phyloP scores from a whole-genome alignment of 2,329 filamentous ascomycete species.

The Bipolaris sorokiniana region DNA sequence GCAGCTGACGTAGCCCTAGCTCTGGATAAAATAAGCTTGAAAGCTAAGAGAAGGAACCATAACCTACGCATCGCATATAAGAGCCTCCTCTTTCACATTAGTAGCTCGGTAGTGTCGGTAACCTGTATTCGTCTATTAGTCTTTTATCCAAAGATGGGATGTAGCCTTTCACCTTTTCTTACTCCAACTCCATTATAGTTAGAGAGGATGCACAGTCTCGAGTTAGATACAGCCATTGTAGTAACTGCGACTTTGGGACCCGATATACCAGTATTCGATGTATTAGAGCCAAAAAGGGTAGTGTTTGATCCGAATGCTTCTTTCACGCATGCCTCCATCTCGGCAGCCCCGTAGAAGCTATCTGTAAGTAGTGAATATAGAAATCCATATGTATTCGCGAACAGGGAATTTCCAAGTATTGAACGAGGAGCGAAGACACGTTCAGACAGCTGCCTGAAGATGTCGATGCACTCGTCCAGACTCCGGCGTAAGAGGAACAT shows the following conservation, averaged over 20 bases:
- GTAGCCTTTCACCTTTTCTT: slow-evolving; percentile 10
- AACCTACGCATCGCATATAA: slow-evolving; percentile 18
- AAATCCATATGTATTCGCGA: slow-evolving; percentile 41
- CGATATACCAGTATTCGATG: slow-evolving; percentile 2
- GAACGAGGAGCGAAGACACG: slow-evolving; percentile 10
- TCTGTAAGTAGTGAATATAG: slow-evolving; percentile 15
- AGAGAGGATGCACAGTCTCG: slow-evolving; percentile 20
- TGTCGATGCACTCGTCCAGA: slow-evolving; percentile 13
- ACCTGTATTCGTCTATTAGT: slow-evolving; percentile 11
- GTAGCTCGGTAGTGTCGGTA: slow-evolving; percentile 19
- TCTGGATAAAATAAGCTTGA: slow-evolving; percentile 6
- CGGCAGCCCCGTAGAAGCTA: slow-evolving; percentile 33
- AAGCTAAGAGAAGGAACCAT: neutral
- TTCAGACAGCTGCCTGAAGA: slow-evolving; percentile 17
- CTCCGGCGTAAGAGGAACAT: slow-evolving; percentile 20
- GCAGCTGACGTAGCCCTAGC: slow-evolving; percentile 20
- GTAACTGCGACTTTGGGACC: slow-evolving; percentile 21
- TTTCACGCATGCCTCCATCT: slow-evolving; percentile 45
- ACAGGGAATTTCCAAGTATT: neutral
- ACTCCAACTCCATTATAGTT: slow-evolving; percentile 22
- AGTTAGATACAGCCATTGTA: slow-evolving; percentile 13
- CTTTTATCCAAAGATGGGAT: neutral
- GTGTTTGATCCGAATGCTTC: slow-evolving; percentile 13
- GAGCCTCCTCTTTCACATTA: slow-evolving; percentile 11
- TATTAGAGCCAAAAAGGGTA: slow-evolving; percentile 12